Evolutionary conservation across 164 flowering plant species (phyloP).

Genomic region (Euptelea pleiosperma): DNA sequence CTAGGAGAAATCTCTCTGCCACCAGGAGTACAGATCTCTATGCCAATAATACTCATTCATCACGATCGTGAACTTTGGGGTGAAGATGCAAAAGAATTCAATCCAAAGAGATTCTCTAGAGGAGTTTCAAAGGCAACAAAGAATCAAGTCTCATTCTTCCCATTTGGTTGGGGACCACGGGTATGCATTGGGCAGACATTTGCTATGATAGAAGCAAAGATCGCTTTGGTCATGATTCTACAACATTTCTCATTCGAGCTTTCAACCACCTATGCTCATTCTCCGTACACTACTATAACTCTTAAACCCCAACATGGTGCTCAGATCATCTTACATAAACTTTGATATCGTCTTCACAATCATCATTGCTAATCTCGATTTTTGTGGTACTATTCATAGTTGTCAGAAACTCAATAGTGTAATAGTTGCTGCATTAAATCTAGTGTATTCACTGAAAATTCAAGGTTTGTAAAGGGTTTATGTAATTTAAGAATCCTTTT

Average conservation of each 20-base stretch:
- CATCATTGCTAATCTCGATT: too few species aligned
- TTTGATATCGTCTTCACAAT: too few species aligned
- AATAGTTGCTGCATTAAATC: too few species aligned
- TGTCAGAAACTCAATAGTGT: too few species aligned
- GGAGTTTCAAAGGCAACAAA: constrained; percentile 14
- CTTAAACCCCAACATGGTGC: constrained; percentile 10
- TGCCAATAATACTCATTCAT: constrained; percentile 8
- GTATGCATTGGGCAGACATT: constrained; percentile 8
- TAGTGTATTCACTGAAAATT: too few species aligned
- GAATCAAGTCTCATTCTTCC: constrained; percentile 6
- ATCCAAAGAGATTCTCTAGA: constrained; percentile 11
- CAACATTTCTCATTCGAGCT: constrained; percentile 9
- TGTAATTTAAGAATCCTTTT: too few species aligned
- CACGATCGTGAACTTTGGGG: constrained; percentile 14
- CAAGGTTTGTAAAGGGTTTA: too few species aligned
- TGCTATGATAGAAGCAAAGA: not conserved
- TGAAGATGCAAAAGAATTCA: constrained; percentile 18
- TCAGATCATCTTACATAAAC: constrained; percentile 3
- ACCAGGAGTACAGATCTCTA: not conserved
- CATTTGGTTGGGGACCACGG: constrained; percentile 10
- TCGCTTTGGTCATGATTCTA: not conserved
- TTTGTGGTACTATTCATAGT: too few species aligned
- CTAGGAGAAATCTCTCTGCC: constrained; percentile 8
- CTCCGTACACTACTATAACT: not conserved
- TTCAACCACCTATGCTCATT: constrained; percentile 5